Base-by-base conservation (phyloP, 345 rosid species). In the Eucalyptus victrix region DNA sequence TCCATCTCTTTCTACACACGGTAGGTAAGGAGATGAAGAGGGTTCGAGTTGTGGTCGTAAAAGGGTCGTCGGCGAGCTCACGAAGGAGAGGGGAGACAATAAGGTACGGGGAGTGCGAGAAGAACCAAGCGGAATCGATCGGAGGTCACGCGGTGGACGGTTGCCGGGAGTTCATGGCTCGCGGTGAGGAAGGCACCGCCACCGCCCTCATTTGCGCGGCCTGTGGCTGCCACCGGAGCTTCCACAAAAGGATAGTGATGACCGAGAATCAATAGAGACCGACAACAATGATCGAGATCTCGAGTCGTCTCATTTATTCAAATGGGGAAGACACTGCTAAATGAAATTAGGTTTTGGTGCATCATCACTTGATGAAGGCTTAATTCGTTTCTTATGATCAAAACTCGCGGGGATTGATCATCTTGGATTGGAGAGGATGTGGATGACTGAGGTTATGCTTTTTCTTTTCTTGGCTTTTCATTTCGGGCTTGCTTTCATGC, bases 111-210 rank as follows among this genome's bases (percentile, higher is more conserved):
- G 90, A 89, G 81, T 89, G 90, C 88, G 81, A 45, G 85, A 89
- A 54, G 87, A 89, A 89, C 67, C 90, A 89, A 40, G 90, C 90
- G 19, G 90, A 88, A 14, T 83, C 88, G 32, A 67, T 65, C n/a
- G 90, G 90, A 49, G 90, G 90, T 45, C 87, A 89, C 32, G 90
- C 90, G 18, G 88, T 89, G 45, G 90, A 89, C 6, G 90, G 90
- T 51, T 89, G 90, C 86, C 60, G 85, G 50, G 90, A 89, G 60
- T 89, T 89, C 81, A 86, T 89, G 90, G 58, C 90, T 10, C 47
- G 85, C 28, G 85, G 85, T 8, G 85, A 76, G 85, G 30, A 76
- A 23, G 85, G 85, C 85, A 76, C 85, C 47, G 1, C 9, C 47
- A 17, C 85, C 30, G 85, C 90, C 76, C 67, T 86, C 69, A 18